Evolutionary conservation across 495 filamentous ascomycete species (phyloP).

Genomic region (Trypethelium eluteriae): DNA sequence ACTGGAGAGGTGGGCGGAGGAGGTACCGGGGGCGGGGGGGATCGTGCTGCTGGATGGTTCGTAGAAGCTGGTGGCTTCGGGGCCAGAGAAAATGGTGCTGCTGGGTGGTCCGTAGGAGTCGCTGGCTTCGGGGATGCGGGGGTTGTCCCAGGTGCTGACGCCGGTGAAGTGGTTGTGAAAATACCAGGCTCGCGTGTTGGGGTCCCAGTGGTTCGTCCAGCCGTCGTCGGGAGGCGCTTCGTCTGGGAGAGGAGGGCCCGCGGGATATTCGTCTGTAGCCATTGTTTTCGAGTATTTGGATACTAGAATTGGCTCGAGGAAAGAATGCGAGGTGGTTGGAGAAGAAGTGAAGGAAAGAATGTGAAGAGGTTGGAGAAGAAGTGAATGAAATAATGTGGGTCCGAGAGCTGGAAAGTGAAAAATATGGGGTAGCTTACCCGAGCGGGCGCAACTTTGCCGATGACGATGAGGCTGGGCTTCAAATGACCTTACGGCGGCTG

Average conservation of each 20-base stretch:
- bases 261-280: slow-evolving; percentile 34
- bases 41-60: background rate
- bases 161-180: slow-evolving; percentile 82
- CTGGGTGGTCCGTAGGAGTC: background rate
- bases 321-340: background rate
- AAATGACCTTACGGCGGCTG: too few species aligned
- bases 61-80: slow-evolving; percentile 33
- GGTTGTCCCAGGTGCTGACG: slow-evolving; percentile 81
- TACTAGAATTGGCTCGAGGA: slow-evolving; percentile 14
- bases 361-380: background rate
- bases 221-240: slow-evolving; percentile 54
- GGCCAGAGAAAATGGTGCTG: slow-evolving; percentile 15
- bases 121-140: slow-evolving; percentile 54
- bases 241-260: slow-evolving; percentile 40
- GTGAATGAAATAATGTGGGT: too few species aligned
- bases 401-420: background rate
- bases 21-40: slow-evolving; percentile 35
- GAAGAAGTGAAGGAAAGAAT: background rate
- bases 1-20: background rate
- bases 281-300: slow-evolving; percentile 43
- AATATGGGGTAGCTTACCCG: background rate
- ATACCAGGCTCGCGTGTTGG: slow-evolving; percentile 62
- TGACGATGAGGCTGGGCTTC: too few species aligned
- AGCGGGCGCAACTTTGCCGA: background rate
- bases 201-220: slow-evolving; percentile 82